phyloP scores from a whole-genome alignment of 2,329 filamentous ascomycete species.

The Xylaria sp. region DNA sequence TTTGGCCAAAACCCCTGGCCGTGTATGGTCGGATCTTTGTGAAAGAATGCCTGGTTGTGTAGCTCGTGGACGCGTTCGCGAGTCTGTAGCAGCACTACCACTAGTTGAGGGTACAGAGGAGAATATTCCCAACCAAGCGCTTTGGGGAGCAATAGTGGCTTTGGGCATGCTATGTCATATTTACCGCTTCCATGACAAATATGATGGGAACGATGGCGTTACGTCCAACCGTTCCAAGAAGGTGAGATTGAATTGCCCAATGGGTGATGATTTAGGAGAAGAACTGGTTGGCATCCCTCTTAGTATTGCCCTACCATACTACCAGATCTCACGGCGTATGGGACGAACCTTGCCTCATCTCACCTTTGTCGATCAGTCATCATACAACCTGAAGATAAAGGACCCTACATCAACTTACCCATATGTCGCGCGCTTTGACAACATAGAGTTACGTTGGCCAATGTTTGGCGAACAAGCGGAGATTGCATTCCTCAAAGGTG shows the following conservation, averaged over 20 bases:
- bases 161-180: conserved; percentile 65
- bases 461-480: conserved; percentile 64
- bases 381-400: conserved; percentile 62
- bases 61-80: conserved; percentile 58
- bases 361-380: conserved; percentile 64
- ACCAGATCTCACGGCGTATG: conserved; percentile 61
- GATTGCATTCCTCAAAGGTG: conserved; percentile 62
- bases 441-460: conserved; percentile 64
- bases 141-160: conserved; percentile 64
- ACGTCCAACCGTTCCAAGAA: conserved; percentile 48
- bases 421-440: conserved; percentile 63
- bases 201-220: conserved; percentile 63
- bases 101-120: conserved; percentile 61
- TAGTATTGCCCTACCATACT: conserved; percentile 61
- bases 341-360: conserved; percentile 63
- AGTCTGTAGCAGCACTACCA: conserved; percentile 60
- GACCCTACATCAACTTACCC: conserved; percentile 60
- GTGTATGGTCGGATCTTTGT: conserved; percentile 61
- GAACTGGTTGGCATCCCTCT: conserved; percentile 61
- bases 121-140: conserved; percentile 60
- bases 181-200: conserved; percentile 62
- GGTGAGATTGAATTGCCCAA: conserved; percentile 53
- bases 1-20: conserved; percentile 58
- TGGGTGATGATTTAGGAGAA: conserved; percentile 61
- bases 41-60: conserved; percentile 27